Evolutionary conservation across 78 protist genomes (phyloP), one percentile per base, ranked within the genome.

Genomic region (Guillardia theta): DNA sequence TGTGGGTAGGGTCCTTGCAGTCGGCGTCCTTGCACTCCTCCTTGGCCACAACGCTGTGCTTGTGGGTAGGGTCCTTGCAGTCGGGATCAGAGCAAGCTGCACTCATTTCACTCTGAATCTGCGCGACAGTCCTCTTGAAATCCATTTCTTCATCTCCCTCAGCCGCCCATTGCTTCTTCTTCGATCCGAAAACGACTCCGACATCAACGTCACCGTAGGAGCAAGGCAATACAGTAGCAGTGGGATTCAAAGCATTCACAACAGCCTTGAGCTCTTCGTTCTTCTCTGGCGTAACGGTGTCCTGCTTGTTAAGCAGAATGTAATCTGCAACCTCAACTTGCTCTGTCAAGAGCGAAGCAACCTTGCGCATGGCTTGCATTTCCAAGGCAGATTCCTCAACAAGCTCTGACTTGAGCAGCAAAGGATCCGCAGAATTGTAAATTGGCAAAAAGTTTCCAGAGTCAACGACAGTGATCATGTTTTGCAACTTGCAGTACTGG

Each of bases 241-340:
- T n/a, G 44, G 90, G 90, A 48, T 78, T 78, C 43, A 78, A 8
- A n/a, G 90, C 90, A n/a, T 12, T 21, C 53, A 78, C 53, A 8
- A 78, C 18, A 22, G 44, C 39, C 37, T 18, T 12, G 48, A 78
- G 50, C 33, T 37, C 24, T 19, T 19, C 8, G 44, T 44, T 3
- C 53, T 1, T 4, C 6, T 3, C 53, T 36, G 1, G 37, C 15
- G 24, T 36, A 1, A 78, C 50, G 24, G 6, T 12, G 90, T 78
- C 90, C 48, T 12, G 22, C 90, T 78, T 78, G 90, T 78, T 78
- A n/a, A 78, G 90, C 50, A 78, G 30, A n/a, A 78, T 50, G 30
- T 43, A 37, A 48, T 78, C 90, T 0, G 90, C 90, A 0, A 18
- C 8, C 48, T 78, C 90, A 18, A 78, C 90, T 12, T 64, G 78